phyloP scores from a whole-genome alignment of 768 basidiomycete genomes.

The Erythrobasidium yunnanense region DNA sequence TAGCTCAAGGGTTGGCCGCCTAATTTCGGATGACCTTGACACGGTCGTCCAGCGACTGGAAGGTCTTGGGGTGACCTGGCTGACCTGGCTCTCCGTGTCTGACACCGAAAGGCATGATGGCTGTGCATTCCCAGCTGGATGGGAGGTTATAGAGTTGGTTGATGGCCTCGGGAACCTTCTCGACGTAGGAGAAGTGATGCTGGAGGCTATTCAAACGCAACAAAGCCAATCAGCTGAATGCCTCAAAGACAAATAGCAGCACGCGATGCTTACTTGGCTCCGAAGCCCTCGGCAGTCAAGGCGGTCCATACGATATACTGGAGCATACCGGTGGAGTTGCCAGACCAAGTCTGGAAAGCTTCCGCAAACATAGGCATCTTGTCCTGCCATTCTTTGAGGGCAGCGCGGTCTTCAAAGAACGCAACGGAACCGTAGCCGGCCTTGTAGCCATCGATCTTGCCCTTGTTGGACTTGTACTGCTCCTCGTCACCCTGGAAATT shows the following conservation, averaged over 20 bases:
- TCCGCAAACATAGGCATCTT: constrained; percentile 1
- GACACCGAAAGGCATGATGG: not conserved
- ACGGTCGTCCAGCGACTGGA: not conserved
- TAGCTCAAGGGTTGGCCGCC: too few relatives aligned
- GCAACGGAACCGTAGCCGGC: not conserved
- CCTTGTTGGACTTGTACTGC: not conserved
- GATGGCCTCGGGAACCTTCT: not conserved
- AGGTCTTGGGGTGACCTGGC: not conserved
- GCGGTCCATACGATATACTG: not conserved
- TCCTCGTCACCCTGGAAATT: not conserved
- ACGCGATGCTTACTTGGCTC: not conserved
- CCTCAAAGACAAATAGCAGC: not conserved
- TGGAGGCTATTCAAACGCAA: not conserved
- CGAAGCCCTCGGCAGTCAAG: not conserved
- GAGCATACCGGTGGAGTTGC: not conserved
- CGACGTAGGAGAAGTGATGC: not conserved
- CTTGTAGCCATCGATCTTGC: not conserved
- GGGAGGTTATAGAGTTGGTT: not conserved
- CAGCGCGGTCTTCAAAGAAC: not conserved
- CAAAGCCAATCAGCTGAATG: not conserved
- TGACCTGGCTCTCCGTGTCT: not conserved
- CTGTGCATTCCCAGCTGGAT: not conserved
- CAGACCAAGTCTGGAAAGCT: not conserved
- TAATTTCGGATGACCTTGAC: constrained; percentile 9
- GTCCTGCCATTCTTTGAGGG: not conserved